Evolutionary conservation across 2,329 filamentous ascomycete genomes (phyloP).

Genomic region (Claviceps humidiphila): DNA sequence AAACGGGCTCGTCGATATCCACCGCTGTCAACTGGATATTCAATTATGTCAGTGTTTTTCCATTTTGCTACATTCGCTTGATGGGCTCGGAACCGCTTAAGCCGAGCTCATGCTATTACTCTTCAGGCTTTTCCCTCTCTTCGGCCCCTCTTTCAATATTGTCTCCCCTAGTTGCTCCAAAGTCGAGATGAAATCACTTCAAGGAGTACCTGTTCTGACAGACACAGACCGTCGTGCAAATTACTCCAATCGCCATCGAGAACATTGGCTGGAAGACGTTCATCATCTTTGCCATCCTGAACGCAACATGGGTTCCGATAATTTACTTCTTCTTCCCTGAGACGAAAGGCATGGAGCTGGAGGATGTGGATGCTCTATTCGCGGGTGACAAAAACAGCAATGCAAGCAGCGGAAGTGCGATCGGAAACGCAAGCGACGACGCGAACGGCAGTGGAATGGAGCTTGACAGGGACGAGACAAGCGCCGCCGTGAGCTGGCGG

Average conservation of each 20-base stretch:
- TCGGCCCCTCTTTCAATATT: background rate
- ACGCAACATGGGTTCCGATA: slow-evolving; percentile 15
- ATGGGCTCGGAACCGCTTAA: too few relatives aligned
- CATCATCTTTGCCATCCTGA: slow-evolving; percentile 17
- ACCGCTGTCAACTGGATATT: slow-evolving; percentile 22
- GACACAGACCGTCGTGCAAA: slow-evolving; percentile 7
- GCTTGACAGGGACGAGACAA: background rate
- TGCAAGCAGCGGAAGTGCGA: too few relatives aligned
- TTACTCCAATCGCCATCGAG: slow-evolving; percentile 9
- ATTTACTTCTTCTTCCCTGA: slow-evolving; percentile 18
- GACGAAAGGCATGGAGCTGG: slow-evolving; percentile 24
- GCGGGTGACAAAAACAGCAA: background rate
- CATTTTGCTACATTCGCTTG: too few relatives aligned
- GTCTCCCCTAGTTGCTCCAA: too few relatives aligned
- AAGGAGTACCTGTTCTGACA: background rate
- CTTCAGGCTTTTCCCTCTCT: background rate
- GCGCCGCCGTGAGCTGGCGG: background rate
- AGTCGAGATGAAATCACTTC: background rate
- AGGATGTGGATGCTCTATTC: slow-evolving; percentile 26
- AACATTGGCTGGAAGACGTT: slow-evolving; percentile 16
- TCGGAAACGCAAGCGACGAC: background rate
- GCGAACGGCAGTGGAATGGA: background rate
- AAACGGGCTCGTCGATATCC: slow-evolving; percentile 19
- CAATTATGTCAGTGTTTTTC: slow-evolving; percentile 15
- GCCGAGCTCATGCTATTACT: background rate